Evolutionary conservation across 306 rosid genomes (phyloP).

Genomic region (Morella rubra): DNA sequence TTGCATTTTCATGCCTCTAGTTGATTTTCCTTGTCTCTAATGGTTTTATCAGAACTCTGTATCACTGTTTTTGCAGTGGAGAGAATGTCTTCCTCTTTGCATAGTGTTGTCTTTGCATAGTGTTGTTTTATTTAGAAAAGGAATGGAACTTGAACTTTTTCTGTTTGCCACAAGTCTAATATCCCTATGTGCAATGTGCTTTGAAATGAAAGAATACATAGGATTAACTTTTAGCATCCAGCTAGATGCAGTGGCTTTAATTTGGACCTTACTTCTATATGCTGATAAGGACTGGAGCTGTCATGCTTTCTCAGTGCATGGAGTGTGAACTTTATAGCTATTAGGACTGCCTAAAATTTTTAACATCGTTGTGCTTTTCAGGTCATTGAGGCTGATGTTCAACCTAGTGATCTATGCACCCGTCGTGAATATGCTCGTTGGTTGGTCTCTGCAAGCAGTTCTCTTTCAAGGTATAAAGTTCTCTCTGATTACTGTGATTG

Average conservation of each 20-base stretch:
- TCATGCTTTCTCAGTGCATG: constrained; percentile 5
- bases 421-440: constrained; percentile 98
- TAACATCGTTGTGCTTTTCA: constrained; percentile 27
- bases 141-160: too few relatives aligned
- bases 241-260: not conserved
- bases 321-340: not conserved
- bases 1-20: not conserved
- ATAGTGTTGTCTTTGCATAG: not conserved
- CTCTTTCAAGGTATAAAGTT: constrained; percentile 76
- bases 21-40: not conserved
- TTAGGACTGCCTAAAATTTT: not conserved
- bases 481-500: constrained; percentile 16
- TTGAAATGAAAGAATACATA: not conserved
- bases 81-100: not conserved
- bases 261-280: not conserved
- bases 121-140: too few relatives aligned
- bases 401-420: constrained; percentile 82
- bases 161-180: not conserved
- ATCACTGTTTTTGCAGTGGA: not conserved
- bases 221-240: not conserved
- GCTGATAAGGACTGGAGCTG: not conserved
- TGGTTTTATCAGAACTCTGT: not conserved
- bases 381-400: constrained; percentile 91
- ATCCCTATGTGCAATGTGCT: not conserved
- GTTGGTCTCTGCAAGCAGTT: constrained; percentile 91